phyloP scores from a whole-genome alignment of 345 rosid genomes.

The Arabidopsis arenosa region DNA sequence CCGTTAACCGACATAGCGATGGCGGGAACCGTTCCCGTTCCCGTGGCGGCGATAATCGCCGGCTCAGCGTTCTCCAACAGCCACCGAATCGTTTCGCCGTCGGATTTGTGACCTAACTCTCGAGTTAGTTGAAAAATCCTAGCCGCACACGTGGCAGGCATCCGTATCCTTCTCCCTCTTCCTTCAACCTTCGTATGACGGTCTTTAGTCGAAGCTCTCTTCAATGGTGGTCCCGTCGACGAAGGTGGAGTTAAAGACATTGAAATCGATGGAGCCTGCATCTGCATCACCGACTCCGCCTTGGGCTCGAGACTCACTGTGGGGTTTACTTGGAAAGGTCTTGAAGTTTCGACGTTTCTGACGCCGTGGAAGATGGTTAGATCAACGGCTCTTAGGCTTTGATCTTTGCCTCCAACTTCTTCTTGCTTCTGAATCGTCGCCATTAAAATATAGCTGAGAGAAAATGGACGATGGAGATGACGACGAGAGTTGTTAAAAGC shows the following conservation, averaged over 20 bases:
- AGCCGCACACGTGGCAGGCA: conserved; percentile 96
- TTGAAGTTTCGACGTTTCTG: conserved; percentile 16
- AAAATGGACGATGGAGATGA: conserved; percentile 36
- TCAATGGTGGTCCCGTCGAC: conserved; percentile 48
- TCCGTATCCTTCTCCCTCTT: conserved; percentile 91
- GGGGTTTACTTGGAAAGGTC: not conserved
- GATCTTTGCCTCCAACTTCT: conserved; percentile 40
- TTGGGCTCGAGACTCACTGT: conserved; percentile 41
- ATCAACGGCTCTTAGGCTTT: conserved; percentile 41
- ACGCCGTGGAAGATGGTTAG: conserved; percentile 48
- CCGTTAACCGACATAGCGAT: conserved; percentile 94
- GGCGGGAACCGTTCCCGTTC: conserved; percentile 93
- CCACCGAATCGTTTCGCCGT: conserved; percentile 94
- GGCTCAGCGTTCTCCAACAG: conserved; percentile 85
- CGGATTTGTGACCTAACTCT: conserved; percentile 89
- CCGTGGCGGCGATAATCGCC: conserved; percentile 85
- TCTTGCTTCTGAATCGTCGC: conserved; percentile 48
- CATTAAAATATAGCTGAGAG: conserved; percentile 35
- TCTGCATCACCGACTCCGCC: conserved; percentile 48
- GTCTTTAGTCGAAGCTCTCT: conserved; percentile 77
- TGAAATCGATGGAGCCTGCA: conserved; percentile 47
- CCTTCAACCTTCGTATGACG: conserved; percentile 96
- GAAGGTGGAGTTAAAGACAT: conserved; percentile 46
- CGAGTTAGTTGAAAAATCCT: conserved; percentile 87
- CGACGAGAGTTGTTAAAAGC: conserved; percentile 19